phyloP scores from a whole-genome alignment of 1,139 yeast species.

The Saccharomyces pastorianus region DNA sequence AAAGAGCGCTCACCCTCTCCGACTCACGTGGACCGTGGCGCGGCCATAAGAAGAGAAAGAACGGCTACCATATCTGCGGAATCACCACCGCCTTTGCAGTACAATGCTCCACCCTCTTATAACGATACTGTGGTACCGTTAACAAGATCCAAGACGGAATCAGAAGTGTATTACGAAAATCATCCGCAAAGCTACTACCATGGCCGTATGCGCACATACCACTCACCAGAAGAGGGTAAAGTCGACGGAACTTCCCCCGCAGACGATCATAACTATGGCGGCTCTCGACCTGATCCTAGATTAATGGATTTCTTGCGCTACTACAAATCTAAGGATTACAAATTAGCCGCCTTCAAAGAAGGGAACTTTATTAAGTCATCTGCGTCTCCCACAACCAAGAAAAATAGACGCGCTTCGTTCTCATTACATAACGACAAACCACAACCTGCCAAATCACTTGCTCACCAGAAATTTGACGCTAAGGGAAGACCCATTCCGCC shows the following conservation, averaged over 20 bases:
- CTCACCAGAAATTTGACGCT: constrained; percentile 24
- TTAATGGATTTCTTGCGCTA: constrained; percentile 50
- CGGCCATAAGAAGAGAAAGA: background rate
- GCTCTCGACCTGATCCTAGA: constrained; percentile 39
- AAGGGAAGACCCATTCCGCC: constrained; percentile 41
- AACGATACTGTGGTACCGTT: constrained; percentile 1
- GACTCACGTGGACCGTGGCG: background rate
- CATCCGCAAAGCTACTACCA: constrained; percentile 9
- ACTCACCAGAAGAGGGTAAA: background rate
- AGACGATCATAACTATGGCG: constrained; percentile 10
- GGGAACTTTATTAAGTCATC: constrained; percentile 1
- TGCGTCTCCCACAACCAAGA: background rate
- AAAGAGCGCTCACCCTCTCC: constrained; percentile 3
- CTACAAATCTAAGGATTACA: constrained; percentile 36
- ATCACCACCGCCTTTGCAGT: background rate
- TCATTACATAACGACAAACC: background rate
- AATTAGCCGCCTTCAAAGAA: constrained; percentile 28
- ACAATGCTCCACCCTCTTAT: constrained; percentile 4
- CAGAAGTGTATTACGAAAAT: constrained; percentile 8
- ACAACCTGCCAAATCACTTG: background rate
- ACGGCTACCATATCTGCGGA: background rate
- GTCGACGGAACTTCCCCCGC: constrained; percentile 1
- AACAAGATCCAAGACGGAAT: constrained; percentile 10
- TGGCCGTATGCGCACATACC: background rate
- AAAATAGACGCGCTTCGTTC: background rate